Base-by-base conservation (phyloP, 2,329 filamentous ascomycete genomes). In the Aphanoascus verrucosus region DNA sequence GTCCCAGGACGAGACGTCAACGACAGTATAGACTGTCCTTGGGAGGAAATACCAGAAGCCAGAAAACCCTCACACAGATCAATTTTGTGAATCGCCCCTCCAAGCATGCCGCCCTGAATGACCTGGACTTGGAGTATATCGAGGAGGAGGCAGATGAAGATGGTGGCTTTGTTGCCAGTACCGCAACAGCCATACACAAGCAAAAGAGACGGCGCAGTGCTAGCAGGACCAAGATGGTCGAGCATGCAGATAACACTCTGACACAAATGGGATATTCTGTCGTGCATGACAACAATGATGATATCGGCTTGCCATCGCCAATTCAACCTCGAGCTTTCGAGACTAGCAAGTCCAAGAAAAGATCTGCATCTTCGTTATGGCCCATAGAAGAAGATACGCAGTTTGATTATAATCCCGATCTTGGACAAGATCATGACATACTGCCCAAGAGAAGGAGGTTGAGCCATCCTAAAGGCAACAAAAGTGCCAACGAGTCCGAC, bases 21-120 rank as follows among this genome's bases (percentile, higher is more conserved):
- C 52, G 57, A 14, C 43, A 55, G 43, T 48, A 56, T 53, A 51
- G 58, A 45, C 32, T 57, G 15, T 53, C 57, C 3, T 45, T 58
- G 14, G 57, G 54, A 15, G 54, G 58, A 32, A 56, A 58, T 31
- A 49, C 60, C 14, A 57, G 50, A 6, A 64, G 62, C 12, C 70
- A 72, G 45, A 64, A 67, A 1, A 72, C 70, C 0, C 63, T 72
- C 14, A 72, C 70, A 1, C 70, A 72, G 54, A 69, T 72, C 47
- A 68, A 67, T 37, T 72, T 66, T 49, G 67, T 70, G 44, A 63
- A 63, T 1, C 63, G 42, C 59, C 52, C 38, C 57, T 48, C 50
- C 57, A 55, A 56, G 4, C 7, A 2, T 23, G 37, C 11, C 50
- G 41, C 48, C 54, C 53, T 46, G 34, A 60, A 62, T 47, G 55